phyloP scores from a whole-genome alignment of 202 grass and related monocot genomes.

The Panicum virgatum region DNA sequence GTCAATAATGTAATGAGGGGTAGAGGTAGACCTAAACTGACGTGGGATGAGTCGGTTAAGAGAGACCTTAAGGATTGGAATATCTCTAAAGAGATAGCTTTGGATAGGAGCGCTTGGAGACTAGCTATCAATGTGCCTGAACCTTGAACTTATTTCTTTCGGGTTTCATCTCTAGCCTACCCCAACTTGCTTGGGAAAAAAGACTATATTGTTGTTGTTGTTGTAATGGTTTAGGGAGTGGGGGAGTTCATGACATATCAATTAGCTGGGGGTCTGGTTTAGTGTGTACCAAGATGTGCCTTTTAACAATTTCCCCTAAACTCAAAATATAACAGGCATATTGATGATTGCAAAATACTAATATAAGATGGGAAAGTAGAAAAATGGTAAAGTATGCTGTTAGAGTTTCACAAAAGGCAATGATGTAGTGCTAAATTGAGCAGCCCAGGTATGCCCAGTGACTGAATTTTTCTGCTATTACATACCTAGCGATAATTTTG shows the following conservation, averaged over 20 bases:
- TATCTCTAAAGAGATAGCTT: too few relatives aligned
- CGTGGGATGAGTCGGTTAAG: too few relatives aligned
- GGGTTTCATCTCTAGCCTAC: too few relatives aligned
- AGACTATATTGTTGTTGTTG: too few relatives aligned
- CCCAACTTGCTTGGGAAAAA: too few relatives aligned
- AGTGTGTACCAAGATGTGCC: neutral
- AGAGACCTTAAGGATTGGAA: too few relatives aligned
- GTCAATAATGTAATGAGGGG: too few relatives aligned
- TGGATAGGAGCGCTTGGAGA: too few relatives aligned
- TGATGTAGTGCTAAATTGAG: neutral
- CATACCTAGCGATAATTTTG: neutral
- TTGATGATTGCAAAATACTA: neutral
- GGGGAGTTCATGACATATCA: neutral
- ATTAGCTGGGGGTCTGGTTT: neutral
- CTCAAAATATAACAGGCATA: neutral
- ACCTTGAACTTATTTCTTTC: too few relatives aligned
- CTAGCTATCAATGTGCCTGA: too few relatives aligned
- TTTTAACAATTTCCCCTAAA: neutral
- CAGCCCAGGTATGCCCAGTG: neutral
- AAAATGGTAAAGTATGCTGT: neutral
- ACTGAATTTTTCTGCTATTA: neutral
- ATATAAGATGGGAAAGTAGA: neutral
- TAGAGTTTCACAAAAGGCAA: neutral
- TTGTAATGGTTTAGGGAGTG: neutral
- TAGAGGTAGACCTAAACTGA: too few relatives aligned